Evolutionary conservation across 2,329 filamentous ascomycete species (phyloP).

Genomic region (Stemphylium vesicarium): DNA sequence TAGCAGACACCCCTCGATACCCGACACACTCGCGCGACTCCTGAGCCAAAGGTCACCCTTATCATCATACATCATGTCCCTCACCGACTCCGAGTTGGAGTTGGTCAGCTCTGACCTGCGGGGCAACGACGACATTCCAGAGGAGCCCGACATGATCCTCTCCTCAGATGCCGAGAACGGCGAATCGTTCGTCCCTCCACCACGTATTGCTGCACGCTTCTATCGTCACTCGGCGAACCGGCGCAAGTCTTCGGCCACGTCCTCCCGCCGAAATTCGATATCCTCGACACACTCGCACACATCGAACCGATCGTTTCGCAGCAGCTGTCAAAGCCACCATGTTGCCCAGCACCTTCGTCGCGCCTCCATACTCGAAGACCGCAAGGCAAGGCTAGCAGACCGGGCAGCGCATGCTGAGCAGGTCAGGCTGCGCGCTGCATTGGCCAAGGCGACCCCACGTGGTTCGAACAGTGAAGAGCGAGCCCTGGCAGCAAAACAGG

Average conservation of each 20-base stretch:
- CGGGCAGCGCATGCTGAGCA: slow-evolving; percentile 83
- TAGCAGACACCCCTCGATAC: slow-evolving; percentile 19
- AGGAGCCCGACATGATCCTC: slow-evolving; percentile 50
- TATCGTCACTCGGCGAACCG: slow-evolving; percentile 69
- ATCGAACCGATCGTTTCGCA: slow-evolving; percentile 64
- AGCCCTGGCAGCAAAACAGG: slow-evolving; percentile 76
- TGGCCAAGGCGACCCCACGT: slow-evolving; percentile 73
- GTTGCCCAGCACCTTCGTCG: slow-evolving; percentile 80
- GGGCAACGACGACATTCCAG: slow-evolving; percentile 49
- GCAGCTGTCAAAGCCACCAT: slow-evolving; percentile 73
- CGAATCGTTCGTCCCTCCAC: slow-evolving; percentile 68
- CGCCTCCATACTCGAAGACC: slow-evolving; percentile 79
- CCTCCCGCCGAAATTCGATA: slow-evolving; percentile 79
- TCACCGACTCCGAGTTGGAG: slow-evolving; percentile 44
- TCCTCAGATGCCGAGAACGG: slow-evolving; percentile 49
- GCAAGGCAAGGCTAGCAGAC: slow-evolving; percentile 79
- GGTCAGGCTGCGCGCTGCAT: slow-evolving; percentile 75
- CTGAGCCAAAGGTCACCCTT: slow-evolving; percentile 1
- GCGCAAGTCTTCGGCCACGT: slow-evolving; percentile 77
- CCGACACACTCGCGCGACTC: slow-evolving; percentile 32
- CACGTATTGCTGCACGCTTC: slow-evolving; percentile 79
- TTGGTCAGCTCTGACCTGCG: slow-evolving; percentile 37
- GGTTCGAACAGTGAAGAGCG: slow-evolving; percentile 74
- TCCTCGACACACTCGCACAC: slow-evolving; percentile 76
- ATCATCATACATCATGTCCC: slow-evolving; percentile 31